Conservation (phyloP, 2,329 filamentous ascomycete species). For the Colletotrichum viniferum region DNA sequence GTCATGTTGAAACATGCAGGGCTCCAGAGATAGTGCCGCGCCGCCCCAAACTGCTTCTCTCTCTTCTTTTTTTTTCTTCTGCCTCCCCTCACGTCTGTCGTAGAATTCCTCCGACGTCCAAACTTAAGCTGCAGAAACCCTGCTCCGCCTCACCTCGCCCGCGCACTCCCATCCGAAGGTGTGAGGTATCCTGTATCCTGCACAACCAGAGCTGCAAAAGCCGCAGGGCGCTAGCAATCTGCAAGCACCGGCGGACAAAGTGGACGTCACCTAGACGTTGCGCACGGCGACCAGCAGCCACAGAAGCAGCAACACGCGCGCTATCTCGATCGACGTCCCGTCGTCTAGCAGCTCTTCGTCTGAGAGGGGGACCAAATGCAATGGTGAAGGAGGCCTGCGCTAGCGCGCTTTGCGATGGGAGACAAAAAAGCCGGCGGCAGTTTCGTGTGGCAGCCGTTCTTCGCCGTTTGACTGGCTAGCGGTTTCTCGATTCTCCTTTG, state of each 20-base stretch:
- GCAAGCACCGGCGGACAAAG: neutral
- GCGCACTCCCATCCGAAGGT: neutral
- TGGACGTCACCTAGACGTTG: constrained; percentile 12
- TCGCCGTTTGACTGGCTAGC: constrained; percentile 9
- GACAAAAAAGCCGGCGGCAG: neutral
- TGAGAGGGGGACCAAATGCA: neutral
- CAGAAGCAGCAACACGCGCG: neutral
- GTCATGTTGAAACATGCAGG: constrained; percentile 18
- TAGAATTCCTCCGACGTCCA: neutral
- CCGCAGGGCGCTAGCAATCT: neutral
- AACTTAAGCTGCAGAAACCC: neutral
- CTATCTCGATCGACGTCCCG: constrained; percentile 4
- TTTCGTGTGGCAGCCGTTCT: constrained; percentile 14
- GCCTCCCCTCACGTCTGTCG: neutral
- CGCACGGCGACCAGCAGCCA: constrained; percentile 17
- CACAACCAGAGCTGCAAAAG: neutral
- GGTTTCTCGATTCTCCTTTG: neutral
- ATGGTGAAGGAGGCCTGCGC: neutral
- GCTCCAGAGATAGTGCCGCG: neutral
- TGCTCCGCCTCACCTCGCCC: neutral
- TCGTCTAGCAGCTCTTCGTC: neutral
- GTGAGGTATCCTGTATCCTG: neutral
- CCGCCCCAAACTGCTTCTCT: neutral
- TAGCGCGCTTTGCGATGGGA: neutral
- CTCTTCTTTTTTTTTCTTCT: neutral